phyloP scores from a whole-genome alignment of 257 asterid genomes.

The Jasminum sambac region DNA sequence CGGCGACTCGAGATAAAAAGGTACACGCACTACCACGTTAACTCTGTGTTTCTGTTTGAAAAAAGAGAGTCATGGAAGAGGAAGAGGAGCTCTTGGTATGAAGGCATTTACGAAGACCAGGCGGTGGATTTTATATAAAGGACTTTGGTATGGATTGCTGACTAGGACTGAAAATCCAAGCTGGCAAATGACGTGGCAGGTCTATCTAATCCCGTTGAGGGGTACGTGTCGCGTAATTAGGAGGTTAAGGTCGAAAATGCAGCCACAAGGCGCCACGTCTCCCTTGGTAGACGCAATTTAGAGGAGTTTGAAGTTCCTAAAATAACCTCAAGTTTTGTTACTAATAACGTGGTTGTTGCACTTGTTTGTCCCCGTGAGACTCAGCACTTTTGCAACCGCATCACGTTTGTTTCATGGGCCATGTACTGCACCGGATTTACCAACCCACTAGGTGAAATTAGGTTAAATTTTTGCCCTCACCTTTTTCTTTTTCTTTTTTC shows the following conservation, averaged over 20 bases:
- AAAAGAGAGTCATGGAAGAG: neutral
- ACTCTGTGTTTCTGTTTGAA: constrained; percentile 19
- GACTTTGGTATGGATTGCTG: constrained; percentile 28
- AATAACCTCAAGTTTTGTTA: constrained; percentile 24
- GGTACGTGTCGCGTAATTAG: constrained; percentile 51
- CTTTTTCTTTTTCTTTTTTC: neutral
- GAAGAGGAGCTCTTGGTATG: constrained; percentile 34
- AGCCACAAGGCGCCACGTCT: constrained; percentile 57
- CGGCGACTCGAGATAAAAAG: constrained; percentile 18
- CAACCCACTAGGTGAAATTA: constrained; percentile 14
- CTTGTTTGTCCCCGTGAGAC: constrained; percentile 21
- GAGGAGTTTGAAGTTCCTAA: constrained; percentile 21
- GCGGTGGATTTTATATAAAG: constrained; percentile 27
- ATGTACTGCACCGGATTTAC: constrained; percentile 22
- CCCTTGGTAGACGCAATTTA: constrained; percentile 21
- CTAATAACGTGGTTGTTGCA: constrained; percentile 30
- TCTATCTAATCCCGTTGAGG: constrained; percentile 1
- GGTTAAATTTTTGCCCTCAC: constrained; percentile 23
- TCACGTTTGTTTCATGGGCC: constrained; percentile 41
- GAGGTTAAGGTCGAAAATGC: constrained; percentile 22
- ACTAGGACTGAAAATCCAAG: constrained; percentile 36
- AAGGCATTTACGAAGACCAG: neutral
- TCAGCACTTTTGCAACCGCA: constrained; percentile 32
- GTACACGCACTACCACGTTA: constrained; percentile 13
- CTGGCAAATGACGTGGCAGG: constrained; percentile 37